These are phyloP conservation scores for Aspergillus brunneoviolaceus DNA, from an alignment of 2,329 filamentous ascomycete genomes.

Conservation along the genomic window DNA sequence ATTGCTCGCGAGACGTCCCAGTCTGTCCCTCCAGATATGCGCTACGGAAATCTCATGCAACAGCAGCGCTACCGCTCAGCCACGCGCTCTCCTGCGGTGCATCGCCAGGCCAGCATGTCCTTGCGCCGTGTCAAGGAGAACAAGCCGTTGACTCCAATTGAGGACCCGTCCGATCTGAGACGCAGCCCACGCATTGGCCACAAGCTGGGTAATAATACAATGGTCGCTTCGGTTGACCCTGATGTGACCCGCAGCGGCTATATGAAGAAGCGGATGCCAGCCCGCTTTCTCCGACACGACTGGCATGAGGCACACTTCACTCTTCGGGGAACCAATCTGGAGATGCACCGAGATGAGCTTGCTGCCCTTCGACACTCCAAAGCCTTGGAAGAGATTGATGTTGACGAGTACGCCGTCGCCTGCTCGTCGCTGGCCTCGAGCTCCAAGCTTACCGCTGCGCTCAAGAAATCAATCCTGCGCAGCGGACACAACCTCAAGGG, in stretches of 20 bases:
- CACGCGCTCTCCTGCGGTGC: too few relatives aligned
- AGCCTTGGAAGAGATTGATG: slow-evolving; percentile 78
- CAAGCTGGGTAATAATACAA: too few relatives aligned
- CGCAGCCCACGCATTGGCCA: too few relatives aligned
- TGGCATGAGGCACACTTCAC: slow-evolving; percentile 91
- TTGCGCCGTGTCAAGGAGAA: neutral
- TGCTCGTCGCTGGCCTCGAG: slow-evolving; percentile 74
- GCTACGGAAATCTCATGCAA: slow-evolving; percentile 54
- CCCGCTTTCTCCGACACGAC: slow-evolving; percentile 82
- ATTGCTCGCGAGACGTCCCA: slow-evolving; percentile 77
- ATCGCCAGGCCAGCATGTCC: slow-evolving; percentile 26
- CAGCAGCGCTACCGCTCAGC: too few relatives aligned
- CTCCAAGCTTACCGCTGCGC: slow-evolving; percentile 81
- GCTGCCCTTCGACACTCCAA: slow-evolving; percentile 21
- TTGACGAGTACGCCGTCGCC: slow-evolving; percentile 41
- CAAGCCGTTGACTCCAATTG: too few relatives aligned
- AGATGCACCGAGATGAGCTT: slow-evolving; percentile 29
- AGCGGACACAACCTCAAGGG: slow-evolving; percentile 30
- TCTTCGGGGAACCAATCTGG: slow-evolving; percentile 68
- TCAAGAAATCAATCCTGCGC: slow-evolving; percentile 61
- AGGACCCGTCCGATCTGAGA: too few relatives aligned
- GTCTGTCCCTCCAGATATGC: slow-evolving; percentile 92
- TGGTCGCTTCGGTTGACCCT: slow-evolving; percentile 31
- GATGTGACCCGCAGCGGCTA: slow-evolving; percentile 59
- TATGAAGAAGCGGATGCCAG: slow-evolving; percentile 53